Percentiles rank a stretch among this genome's conserved stretches.
phyloP scores from a whole-genome alignment of 495 filamentous ascomycete species.

The Penicillium chermesinum region DNA sequence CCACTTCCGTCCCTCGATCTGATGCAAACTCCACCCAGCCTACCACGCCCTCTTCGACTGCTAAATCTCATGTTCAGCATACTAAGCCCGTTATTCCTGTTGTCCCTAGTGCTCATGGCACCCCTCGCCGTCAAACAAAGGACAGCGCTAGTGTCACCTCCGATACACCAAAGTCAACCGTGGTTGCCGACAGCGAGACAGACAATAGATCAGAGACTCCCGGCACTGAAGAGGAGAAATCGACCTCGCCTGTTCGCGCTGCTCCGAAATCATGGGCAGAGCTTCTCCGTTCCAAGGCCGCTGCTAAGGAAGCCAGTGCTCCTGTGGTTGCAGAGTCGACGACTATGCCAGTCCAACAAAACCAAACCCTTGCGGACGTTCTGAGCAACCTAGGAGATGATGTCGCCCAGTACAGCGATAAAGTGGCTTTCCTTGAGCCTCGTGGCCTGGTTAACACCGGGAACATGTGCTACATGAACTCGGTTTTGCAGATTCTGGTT shows the following conservation, averaged over 20 bases:
- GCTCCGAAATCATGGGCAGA: slow-evolving; percentile 74
- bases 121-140: slow-evolving; percentile 40
- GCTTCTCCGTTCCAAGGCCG: slow-evolving; percentile 55
- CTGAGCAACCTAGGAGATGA: slow-evolving; percentile 61
- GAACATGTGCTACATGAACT: slow-evolving; percentile 99
- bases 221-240: slow-evolving; percentile 26
- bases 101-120: slow-evolving; percentile 50
- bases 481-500: slow-evolving; percentile 88
- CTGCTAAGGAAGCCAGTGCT: slow-evolving; percentile 23
- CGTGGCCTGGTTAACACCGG: slow-evolving; percentile 92
- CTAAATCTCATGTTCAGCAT: slow-evolving; percentile 39
- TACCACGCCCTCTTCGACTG: slow-evolving; percentile 60
- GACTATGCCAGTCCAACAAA: slow-evolving; percentile 45
- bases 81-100: slow-evolving; percentile 60
- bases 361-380: slow-evolving; percentile 65
- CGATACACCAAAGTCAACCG: slow-evolving; percentile 31
- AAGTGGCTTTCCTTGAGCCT: slow-evolving; percentile 84
- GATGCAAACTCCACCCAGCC: slow-evolving; percentile 64
- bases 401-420: slow-evolving; percentile 51
- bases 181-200: slow-evolving; percentile 18
- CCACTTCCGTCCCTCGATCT: slow-evolving; percentile 60
- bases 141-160: slow-evolving; percentile 35
- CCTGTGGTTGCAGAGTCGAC: slow-evolving; percentile 33
- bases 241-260: slow-evolving; percentile 37
- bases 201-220: slow-evolving; percentile 15